These are phyloP conservation scores for Ganoderma leucocontextum DNA, from an alignment of 1,284 basidiomycete genomes.

Conservation along the genomic window DNA sequence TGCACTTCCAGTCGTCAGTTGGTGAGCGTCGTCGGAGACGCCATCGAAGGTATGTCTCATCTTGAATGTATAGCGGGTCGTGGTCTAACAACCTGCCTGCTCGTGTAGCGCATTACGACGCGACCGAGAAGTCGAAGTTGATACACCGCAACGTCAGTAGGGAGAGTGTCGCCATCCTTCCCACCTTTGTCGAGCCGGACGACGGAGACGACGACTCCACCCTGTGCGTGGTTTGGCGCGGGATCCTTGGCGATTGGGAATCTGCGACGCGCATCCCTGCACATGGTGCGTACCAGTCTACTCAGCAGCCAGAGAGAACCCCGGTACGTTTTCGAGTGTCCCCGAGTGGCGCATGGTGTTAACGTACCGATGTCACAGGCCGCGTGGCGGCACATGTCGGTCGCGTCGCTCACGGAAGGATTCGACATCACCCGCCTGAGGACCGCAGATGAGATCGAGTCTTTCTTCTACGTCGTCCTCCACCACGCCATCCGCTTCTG, in stretches of 20 bases:
- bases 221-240: background rate
- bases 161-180: background rate
- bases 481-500: background rate
- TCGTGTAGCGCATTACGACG: background rate
- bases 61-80: background rate
- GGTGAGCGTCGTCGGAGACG: background rate
- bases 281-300: background rate
- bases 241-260: slow-evolving; percentile 5
- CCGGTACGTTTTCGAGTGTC: background rate
- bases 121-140: background rate
- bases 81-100: background rate
- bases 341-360: background rate
- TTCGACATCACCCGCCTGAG: background rate
- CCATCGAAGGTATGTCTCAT: background rate
- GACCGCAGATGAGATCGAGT: slow-evolving; percentile 11
- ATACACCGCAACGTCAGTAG: slow-evolving; percentile 13
- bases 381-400: background rate
- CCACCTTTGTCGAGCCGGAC: background rate
- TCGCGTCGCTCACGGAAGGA: background rate
- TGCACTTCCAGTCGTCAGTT: slow-evolving; percentile 3
- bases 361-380: background rate
- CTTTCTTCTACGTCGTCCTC: slow-evolving; percentile 6
- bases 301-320: background rate
- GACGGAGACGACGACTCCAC: background rate
- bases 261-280: background rate